Percentiles rank a stretch among this genome's conserved stretches.
Evolutionary conservation across 331 rosid species (phyloP).

Genomic region (Quercus phellos): DNA sequence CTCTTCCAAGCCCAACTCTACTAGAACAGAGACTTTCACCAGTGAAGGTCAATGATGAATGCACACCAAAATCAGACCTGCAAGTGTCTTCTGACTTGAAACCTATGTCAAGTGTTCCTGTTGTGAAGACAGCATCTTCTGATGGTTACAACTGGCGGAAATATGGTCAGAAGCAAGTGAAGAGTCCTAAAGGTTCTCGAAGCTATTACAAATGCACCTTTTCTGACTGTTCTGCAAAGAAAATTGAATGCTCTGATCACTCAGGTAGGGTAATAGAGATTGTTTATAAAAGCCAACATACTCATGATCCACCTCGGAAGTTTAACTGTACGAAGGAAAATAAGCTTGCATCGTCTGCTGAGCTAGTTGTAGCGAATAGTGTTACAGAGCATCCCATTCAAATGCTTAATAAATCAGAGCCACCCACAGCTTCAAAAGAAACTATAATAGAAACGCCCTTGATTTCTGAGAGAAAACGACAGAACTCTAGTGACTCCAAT

Average conservation of each 20-base stretch:
- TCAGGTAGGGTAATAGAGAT: constrained; percentile 54
- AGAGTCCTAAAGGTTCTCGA: constrained; percentile 90
- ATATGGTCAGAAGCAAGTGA: constrained; percentile 99
- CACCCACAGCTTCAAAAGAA: constrained; percentile 55
- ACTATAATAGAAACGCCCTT: constrained; percentile 37
- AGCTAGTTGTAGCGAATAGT: constrained; percentile 37
- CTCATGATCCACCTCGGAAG: constrained; percentile 78
- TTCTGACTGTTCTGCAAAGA: constrained; percentile 73
- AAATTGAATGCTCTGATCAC: constrained; percentile 81
- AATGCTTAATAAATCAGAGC: constrained; percentile 41
- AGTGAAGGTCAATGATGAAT: constrained; percentile 22
- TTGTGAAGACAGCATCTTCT: constrained; percentile 52
- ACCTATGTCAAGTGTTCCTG: constrained; percentile 41
- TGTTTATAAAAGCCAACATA: constrained; percentile 81
- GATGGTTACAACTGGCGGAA: constrained; percentile 99
- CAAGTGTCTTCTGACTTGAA: constrained; percentile 37
- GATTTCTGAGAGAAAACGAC: constrained; percentile 49
- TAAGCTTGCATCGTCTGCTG: constrained; percentile 35
- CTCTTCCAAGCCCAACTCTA: constrained; percentile 45
- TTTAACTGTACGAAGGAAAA: constrained; percentile 46
- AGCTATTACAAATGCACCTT: constrained; percentile 87
- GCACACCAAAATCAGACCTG: constrained; percentile 26
- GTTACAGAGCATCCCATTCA: constrained; percentile 31
- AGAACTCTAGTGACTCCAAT: constrained; percentile 29
- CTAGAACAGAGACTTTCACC: constrained; percentile 36